phyloP scores from a whole-genome alignment of 257 asterid genomes.

The Solanum habrochaites region DNA sequence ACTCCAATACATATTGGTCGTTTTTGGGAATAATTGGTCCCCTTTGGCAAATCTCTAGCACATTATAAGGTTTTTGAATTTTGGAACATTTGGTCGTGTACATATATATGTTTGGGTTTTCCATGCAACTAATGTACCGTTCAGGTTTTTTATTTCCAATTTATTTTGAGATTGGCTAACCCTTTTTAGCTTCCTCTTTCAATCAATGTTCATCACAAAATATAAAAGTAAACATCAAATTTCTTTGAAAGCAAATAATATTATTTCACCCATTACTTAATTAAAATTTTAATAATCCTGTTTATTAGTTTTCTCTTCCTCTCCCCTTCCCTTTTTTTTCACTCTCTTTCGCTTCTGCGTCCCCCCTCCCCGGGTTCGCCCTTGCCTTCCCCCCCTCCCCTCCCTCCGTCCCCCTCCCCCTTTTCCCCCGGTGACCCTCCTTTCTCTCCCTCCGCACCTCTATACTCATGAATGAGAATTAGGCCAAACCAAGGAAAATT shows the following conservation, averaged over 20 bases:
- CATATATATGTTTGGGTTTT: not conserved
- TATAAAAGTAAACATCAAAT: not conserved
- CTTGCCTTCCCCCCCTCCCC: too few species aligned
- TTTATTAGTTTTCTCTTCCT: too few species aligned
- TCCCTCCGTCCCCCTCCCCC: too few species aligned
- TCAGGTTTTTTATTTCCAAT: not conserved
- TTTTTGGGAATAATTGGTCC: not conserved
- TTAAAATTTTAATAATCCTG: too few species aligned
- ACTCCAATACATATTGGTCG: not conserved
- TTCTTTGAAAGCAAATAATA: not conserved
- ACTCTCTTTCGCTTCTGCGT: too few species aligned
- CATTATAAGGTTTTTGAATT: not conserved
- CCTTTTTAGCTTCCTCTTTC: not conserved
- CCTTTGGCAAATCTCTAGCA: not conserved
- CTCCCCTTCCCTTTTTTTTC: too few species aligned
- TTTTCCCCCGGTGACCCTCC: too few species aligned
- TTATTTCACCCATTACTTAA: not conserved
- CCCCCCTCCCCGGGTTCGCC: too few species aligned
- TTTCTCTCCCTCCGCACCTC: too few species aligned
- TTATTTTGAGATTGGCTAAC: not conserved
- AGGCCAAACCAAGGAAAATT: not conserved
- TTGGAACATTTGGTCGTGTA: not conserved
- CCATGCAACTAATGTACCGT: not conserved
- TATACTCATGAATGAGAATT: not conserved
- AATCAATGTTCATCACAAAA: not conserved